Evolutionary conservation across 306 rosid genomes (phyloP), one percentile per base, ranked within the genome.

Genomic region (Myrica gale): DNA sequence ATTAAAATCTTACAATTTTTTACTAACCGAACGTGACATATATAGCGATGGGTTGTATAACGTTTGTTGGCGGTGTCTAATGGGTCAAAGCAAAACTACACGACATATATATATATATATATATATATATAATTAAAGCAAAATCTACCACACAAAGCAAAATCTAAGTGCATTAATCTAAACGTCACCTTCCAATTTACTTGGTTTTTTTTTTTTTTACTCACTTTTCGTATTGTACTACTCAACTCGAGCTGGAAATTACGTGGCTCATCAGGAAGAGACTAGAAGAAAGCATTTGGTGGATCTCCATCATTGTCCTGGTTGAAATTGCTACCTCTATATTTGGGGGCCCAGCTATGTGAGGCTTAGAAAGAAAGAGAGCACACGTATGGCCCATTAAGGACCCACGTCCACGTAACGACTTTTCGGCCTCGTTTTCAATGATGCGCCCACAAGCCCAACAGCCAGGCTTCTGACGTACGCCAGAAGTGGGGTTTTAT

Each of bases 361-460:
- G 80, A 71, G 88, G 87, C 20, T 45, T 13, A 45, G 55, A 81
- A 58, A 19, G 57, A 44, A 32, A 74, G 45, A 62, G 42, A 67
- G 45, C 70, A 65, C 16, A 68, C 50, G 44, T 21, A 44, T 46
- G 74, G 68, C 83, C 83, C 84, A 50, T 46, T 37, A 6, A 45
- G 66, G 53, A 80, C 85, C 89, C 82, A 81, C 85, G 23, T 16
- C 61, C 66, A 71, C 42, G 42, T 44, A 37, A 10, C 73, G 16
- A 7, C 46, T 7, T 63, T 73, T 63, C 81, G 73, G 65, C 53
- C 69, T 62, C 53, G 8, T 7, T 13, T 5, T 7, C 45, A 1
- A 15, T 63, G 19, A 66, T 83, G 87, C 58, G 68, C 76, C 88
- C 86, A 87, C 84, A 81, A 71, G 73, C 78, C 87, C 85, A 82